Base-by-base conservation (phyloP, 805 yeast species). In the Lipomyces mesembrius region DNA sequence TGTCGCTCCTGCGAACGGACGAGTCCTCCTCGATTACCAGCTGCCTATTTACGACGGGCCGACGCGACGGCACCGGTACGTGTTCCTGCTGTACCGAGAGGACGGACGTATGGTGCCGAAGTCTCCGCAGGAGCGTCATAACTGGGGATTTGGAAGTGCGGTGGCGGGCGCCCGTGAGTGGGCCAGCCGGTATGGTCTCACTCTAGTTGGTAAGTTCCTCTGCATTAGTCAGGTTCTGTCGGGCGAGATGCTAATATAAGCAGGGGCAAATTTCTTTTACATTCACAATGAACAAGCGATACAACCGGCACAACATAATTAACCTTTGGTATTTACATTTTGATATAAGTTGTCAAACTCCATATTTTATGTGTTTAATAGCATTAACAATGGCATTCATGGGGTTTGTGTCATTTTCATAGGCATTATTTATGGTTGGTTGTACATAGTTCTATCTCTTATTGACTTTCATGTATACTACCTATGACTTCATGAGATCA, bases 231-330 rank as follows among this genome's bases (percentile, higher is more conserved):
- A 17, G 49, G 2, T n/a, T 6, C 20, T 43, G 49, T 17, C 22
- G 9, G 3, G 22, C n/a, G 17, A 12, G 43, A 9, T n/a, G 49
- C 22, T 43, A 5, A 43, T 54, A 22, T 25, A 20, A 12, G 7
- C 22, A 62, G 67, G 67, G 11, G 67, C 67, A 27, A 64, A 64
- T 39, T 60, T 60, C 35, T 64, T 64, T 43, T 60, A 60, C 49
- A 20, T 60, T 39, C 60, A 64, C 51, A 54, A 58, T 25, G 37
- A 22, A 52, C 29, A 2, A 35, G 22, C 49, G 49, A 17, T n/a
- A 11, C 14, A 17, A 7, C 22, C 49, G 11, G 49, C 0, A 43
- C 20, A n/a, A n/a, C n/a, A 17, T 43, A 43, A 43, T n/a, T 43
- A n/a, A n/a, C 49, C 22, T 17, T 7, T 7, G 22, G 22, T 12